Base-by-base conservation (phyloP, 176 grass and related monocot species). In the Triticum timopheevii region DNA sequence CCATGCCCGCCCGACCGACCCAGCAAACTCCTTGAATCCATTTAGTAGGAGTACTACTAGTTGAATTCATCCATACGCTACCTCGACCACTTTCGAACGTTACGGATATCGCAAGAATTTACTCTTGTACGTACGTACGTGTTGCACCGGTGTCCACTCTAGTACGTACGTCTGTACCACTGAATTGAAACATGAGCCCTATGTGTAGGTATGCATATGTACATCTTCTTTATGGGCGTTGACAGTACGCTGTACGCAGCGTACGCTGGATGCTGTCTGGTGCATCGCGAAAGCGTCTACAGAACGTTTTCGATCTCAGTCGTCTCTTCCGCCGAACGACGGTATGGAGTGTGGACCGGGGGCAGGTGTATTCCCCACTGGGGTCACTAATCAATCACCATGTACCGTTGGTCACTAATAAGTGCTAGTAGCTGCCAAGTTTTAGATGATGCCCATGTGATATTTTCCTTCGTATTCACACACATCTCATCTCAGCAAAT, bases 31-130 rank as follows among this genome's bases (percentile, higher is more conserved):
- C 20, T 56, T 69, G 44, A 54, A 69, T 23, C 50, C 2, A 35
- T 50, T 42, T 42, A 42, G 42, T 45, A 20, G 4, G 38, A 38
- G 36, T 38, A n/a, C n/a, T n/a, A 40, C 6, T 36, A 6, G 71
- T 5, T 84, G 65, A 64, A 90, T 64, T 87, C 85, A n/a, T 50
- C 17, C 85, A 38, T 71, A 91, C 89, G 69, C 17, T 27, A 64
- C 69, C 61, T 61, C 44, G 12, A 54, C 15, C 69, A 6, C 22
- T 22, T 10, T 40, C 5, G 19, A 31, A 42, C 13, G 20, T 38
- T 33, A 83, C 58, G 85, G 42, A 36, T 20, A 4, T 17, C 38
- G 69, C 69, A n/a, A n/a, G 35, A 40, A 13, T 40, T 71, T 24
- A 13, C 69, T 73, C 22, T 24, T 20, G 6, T 31, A 31, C 8